A percentile compares a stretch with the other conserved stretches of the same genome.
phyloP scores from a whole-genome alignment of 805 yeast species.

The Nakazawaea wickerhamii region DNA sequence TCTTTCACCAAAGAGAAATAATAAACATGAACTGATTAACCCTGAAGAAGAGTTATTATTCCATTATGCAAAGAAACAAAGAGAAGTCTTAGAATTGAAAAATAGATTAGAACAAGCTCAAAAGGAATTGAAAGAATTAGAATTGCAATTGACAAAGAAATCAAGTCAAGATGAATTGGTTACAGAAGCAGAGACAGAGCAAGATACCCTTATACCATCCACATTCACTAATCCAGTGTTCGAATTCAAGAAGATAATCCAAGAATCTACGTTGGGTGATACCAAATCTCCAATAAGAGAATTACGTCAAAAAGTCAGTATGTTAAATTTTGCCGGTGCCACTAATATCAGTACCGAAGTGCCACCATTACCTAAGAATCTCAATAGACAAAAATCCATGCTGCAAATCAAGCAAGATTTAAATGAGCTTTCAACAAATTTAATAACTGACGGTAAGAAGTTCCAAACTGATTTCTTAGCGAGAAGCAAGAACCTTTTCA shows the following conservation, averaged over 20 bases:
- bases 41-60: constrained; percentile 24
- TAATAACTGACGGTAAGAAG: constrained; percentile 19
- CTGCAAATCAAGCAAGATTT: constrained; percentile 14
- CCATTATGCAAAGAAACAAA: constrained; percentile 46
- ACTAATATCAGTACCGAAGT: neutral
- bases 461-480: constrained; percentile 20
- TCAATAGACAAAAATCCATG: constrained; percentile 9
- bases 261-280: constrained; percentile 1
- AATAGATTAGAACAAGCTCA: constrained; percentile 36
- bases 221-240: constrained; percentile 1
- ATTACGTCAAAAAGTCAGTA: constrained; percentile 9
- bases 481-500: constrained; percentile 23
- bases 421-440: constrained; percentile 20
- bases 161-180: neutral
- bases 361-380: neutral
- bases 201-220: neutral
- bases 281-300: constrained; percentile 8
- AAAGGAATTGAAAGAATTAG: constrained; percentile 31
- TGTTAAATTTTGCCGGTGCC: constrained; percentile 4
- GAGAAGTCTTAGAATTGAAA: constrained; percentile 44
- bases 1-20: constrained; percentile 8
- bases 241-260: constrained; percentile 6
- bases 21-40: neutral
- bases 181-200: neutral
- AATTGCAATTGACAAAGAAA: constrained; percentile 14